Evolutionary conservation across 371 early-diverging fungal genomes (phyloP), one percentile per base, ranked within the genome.

Genomic region (Actinomucor elegans): DNA sequence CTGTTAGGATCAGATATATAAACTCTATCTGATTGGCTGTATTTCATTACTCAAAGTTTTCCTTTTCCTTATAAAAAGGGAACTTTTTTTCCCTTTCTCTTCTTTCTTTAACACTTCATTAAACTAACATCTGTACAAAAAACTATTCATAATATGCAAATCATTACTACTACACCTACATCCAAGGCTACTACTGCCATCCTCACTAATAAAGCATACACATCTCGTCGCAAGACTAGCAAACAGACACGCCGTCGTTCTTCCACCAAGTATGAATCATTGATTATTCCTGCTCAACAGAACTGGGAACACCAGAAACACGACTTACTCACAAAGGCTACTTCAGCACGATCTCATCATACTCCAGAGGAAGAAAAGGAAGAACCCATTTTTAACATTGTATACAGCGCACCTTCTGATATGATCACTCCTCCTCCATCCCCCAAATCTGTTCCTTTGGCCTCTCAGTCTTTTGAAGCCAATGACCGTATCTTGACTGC

Each of bases 401-500:
- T 56, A 1, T 55, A 59, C 18, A 48, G 33, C 41, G 48, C 52
- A 26, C 46, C 52, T 32, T 24, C 43, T 21, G 48, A 48, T 17
- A 55, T 64, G 29, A 59, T 64, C 20, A 64, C 65, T 14, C 67
- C 67, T 41, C 67, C 67, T 44, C 67, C 67, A 49, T 67, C 67
- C 17, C 67, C 67, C 29, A 58, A 63, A 31, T 52, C 63, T 15
- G 50, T 38, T 28, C 60, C 59, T 33, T 33, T 32, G 20, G 34
- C 43, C 17, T 41, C 52, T n/a, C 17, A 36, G 24, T 44, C 59
- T n/a, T 59, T 63, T 45, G 59, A 67, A 31, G 61, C 58, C 3
- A 67, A 71, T 36, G 56, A 64, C 6, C 51, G 55, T 35, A 57
- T 75, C 6, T 34, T 67, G 14, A 60, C 63, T 35, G 67, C 64